Evolutionary conservation across 495 filamentous ascomycete species (phyloP), one percentile per base, ranked within the genome.

Genomic region (Aspergillus ellipticus): DNA sequence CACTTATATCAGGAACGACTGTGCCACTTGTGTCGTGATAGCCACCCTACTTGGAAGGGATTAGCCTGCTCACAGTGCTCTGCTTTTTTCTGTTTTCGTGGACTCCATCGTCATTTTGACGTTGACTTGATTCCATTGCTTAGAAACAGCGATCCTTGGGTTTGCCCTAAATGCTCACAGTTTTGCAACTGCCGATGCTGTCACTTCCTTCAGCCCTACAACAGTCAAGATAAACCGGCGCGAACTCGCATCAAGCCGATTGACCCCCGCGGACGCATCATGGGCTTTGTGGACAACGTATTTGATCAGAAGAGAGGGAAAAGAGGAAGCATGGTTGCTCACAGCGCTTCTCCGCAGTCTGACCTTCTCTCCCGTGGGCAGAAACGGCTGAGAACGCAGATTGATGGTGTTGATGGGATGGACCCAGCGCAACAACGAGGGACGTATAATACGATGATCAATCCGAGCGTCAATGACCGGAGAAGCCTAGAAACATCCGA

Each of bases 251-350:
- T 62, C 15, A 65, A 65, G 33, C 47, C 62, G 2, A 46, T 60
- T 5, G 62, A 65, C 42, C 15, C 56, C 13, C 62, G 62, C 24
- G 56, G 62, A 0, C 53, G 58, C 35, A 37, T 65, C 19, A 41
- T 50, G 31, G 62, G 62, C 10, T 65, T 65, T 53, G 42, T 57
- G 3, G 62, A 65, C 28, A 65, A 65, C 48, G 58, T 65, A 1
- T 65, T 61, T 54, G 59, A 65, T 33, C 62, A 62, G 49, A 65
- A 55, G 37, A 22, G 62, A 51, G 56, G 58, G 8, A 65, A 60
- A 28, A 49, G 49, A 42, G 56, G 58, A 8, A 58, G 49, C 17
- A 16, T 49, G n/a, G 42, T 47, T 17, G 26, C 41, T 19, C 45
- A 41, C 13, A 56, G n/a, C 15, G 48, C 16, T 3, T 59, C 42